Percentiles rank a stretch among this genome's conserved stretches.
Conservation (phyloP, 2,329 filamentous ascomycete genomes). For the Tolypocladium ovalisporum region DNA sequence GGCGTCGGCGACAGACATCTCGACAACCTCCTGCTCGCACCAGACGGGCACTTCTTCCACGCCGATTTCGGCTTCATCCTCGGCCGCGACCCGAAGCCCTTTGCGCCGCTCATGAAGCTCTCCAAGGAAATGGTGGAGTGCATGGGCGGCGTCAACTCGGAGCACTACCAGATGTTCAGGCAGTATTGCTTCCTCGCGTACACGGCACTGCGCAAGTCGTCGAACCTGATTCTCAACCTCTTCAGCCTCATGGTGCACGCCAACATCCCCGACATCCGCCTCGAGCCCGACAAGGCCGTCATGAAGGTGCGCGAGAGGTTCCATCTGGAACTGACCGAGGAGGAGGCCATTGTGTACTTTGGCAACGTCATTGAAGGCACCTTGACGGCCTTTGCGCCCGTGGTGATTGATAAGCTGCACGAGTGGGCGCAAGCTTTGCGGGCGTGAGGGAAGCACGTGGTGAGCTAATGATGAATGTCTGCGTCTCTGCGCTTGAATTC, state of each 20-base stretch:
- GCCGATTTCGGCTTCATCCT: constrained; percentile 98
- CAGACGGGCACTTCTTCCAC: constrained; percentile 93
- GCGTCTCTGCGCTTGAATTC: background rate
- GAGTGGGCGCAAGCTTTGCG: constrained; percentile 87
- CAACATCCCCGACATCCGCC: constrained; percentile 88
- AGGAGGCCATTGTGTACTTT: constrained; percentile 81
- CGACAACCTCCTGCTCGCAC: constrained; percentile 85
- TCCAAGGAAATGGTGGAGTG: constrained; percentile 98
- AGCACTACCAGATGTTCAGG: constrained; percentile 81
- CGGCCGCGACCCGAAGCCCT: constrained; percentile 92
- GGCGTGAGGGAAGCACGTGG: constrained; percentile 44
- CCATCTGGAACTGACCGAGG: constrained; percentile 81
- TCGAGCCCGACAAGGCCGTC: constrained; percentile 89
- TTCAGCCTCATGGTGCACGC: constrained; percentile 97
- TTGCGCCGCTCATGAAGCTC: constrained; percentile 93
- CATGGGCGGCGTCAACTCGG: constrained; percentile 77
- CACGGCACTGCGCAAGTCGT: constrained; percentile 78
- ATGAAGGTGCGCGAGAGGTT: constrained; percentile 92
- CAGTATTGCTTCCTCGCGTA: constrained; percentile 95
- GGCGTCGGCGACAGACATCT: constrained; percentile 93
- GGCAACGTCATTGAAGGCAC: constrained; percentile 87
- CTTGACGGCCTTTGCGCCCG: constrained; percentile 78
- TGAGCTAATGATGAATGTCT: too few relatives aligned
- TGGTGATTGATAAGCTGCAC: constrained; percentile 91
- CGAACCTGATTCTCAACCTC: constrained; percentile 84